These are phyloP conservation scores for Aspergillus cristatus DNA, from an alignment of 495 filamentous ascomycete genomes.

Conservation along the genomic window DNA sequence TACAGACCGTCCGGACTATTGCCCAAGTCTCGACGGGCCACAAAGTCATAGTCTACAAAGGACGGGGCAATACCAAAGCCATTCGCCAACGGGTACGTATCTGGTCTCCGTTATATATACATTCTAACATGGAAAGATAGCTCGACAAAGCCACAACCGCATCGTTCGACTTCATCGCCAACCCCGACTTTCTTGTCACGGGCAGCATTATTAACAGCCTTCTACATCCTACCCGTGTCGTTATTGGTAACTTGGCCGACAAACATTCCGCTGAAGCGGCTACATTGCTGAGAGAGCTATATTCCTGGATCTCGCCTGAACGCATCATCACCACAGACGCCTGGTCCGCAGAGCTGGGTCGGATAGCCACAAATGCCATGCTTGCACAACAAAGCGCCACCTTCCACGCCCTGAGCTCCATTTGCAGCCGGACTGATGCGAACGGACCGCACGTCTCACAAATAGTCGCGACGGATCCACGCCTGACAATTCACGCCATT, in stretches of 20 bases:
- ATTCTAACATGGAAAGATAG: too few relatives aligned
- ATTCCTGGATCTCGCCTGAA: conserved; percentile 56
- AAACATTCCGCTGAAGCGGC: conserved; percentile 36
- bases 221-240: conserved; percentile 57
- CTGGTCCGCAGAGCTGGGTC: conserved; percentile 68
- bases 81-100: too few relatives aligned
- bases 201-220: conserved; percentile 64
- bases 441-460: conserved; percentile 57
- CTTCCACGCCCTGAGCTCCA: conserved; percentile 61
- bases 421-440: conserved; percentile 65
- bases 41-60: conserved; percentile 69
- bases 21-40: conserved; percentile 50
- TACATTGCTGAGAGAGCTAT: conserved; percentile 49
- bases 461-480: conserved; percentile 51
- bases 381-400: conserved; percentile 70
- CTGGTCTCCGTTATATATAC: too few relatives aligned
- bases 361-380: conserved; percentile 67
- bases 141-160: conserved; percentile 25
- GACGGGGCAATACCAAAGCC: neutral
- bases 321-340: conserved; percentile 64
- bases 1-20: conserved; percentile 48
- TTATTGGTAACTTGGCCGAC: conserved; percentile 52
- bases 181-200: conserved; percentile 70
- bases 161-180: conserved; percentile 65
- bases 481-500: conserved; percentile 52